Evolutionary conservation across 192 early-diverging fungal species (phyloP).

Genomic region (Phycomyces blakesleeanus): DNA sequence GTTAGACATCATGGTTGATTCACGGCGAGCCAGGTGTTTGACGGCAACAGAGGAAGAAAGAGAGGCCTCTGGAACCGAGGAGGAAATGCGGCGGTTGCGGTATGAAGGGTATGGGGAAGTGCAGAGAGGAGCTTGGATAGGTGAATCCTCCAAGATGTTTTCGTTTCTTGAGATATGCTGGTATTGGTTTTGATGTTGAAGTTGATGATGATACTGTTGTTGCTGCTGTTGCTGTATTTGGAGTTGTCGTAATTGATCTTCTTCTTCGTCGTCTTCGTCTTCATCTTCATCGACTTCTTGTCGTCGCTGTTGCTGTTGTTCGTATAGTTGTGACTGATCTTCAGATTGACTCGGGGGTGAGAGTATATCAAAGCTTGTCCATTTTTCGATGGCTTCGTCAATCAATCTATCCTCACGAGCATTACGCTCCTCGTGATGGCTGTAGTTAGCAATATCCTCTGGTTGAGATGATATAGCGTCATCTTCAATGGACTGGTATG

Average conservation of each 20-base stretch:
- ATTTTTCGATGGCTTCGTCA: constrained; percentile 19
- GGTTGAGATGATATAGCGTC: neutral
- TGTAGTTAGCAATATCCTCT: neutral
- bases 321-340: neutral
- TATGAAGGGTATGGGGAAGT: neutral
- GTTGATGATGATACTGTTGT: too few species aligned
- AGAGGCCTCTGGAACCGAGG: neutral
- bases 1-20: constrained; percentile 1
- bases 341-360: neutral
- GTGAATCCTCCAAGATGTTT: neutral
- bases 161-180: neutral
- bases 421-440: neutral
- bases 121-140: neutral
- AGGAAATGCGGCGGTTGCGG: neutral
- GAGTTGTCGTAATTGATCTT: too few species aligned
- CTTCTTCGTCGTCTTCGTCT: too few species aligned
- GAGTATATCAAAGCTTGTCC: constrained; percentile 21
- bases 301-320: too few species aligned
- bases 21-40: neutral
- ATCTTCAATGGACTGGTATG: neutral
- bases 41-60: neutral
- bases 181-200: too few species aligned
- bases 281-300: too few species aligned
- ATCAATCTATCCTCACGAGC: constrained; percentile 7
- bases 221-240: too few species aligned